phyloP scores from a whole-genome alignment of 352 stramenopile species.

The Pythium rhizo-oryzae region DNA sequence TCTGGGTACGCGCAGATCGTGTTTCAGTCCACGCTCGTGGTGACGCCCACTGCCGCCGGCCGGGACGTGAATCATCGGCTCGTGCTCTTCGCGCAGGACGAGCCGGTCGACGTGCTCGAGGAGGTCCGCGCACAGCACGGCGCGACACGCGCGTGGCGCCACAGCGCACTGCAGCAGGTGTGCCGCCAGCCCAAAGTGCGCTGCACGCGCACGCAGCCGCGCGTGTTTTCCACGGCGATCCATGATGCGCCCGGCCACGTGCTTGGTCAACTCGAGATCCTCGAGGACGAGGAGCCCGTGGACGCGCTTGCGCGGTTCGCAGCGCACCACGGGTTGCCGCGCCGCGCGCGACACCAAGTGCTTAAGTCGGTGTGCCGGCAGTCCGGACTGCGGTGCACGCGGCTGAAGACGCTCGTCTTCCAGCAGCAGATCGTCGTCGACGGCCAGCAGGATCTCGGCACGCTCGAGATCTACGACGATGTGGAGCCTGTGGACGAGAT shows the following conservation, averaged over 20 bases:
- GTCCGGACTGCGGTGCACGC: constrained; percentile 41
- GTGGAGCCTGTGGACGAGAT: constrained; percentile 69
- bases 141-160: constrained; percentile 20
- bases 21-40: constrained; percentile 22
- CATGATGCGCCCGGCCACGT: constrained; percentile 24
- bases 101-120: constrained; percentile 34
- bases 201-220: constrained; percentile 42
- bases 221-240: constrained; percentile 51
- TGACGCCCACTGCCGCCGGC: background rate
- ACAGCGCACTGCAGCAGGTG: constrained; percentile 19
- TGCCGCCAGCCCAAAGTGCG: constrained; percentile 31
- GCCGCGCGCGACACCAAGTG: constrained; percentile 33
- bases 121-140: constrained; percentile 21
- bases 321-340: constrained; percentile 32
- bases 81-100: constrained; percentile 26
- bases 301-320: constrained; percentile 58
- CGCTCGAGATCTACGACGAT: constrained; percentile 70
- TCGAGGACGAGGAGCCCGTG: constrained; percentile 54
- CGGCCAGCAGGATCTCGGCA: constrained; percentile 35
- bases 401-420: constrained; percentile 43
- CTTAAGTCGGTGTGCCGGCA: constrained; percentile 49
- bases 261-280: constrained; percentile 50
- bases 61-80: constrained; percentile 17
- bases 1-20: constrained; percentile 19
- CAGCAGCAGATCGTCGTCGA: constrained; percentile 43